These are phyloP conservation scores for Fusarium sp. DNA, from an alignment of 2,329 filamentous ascomycete species.

Conservation along the genomic window DNA sequence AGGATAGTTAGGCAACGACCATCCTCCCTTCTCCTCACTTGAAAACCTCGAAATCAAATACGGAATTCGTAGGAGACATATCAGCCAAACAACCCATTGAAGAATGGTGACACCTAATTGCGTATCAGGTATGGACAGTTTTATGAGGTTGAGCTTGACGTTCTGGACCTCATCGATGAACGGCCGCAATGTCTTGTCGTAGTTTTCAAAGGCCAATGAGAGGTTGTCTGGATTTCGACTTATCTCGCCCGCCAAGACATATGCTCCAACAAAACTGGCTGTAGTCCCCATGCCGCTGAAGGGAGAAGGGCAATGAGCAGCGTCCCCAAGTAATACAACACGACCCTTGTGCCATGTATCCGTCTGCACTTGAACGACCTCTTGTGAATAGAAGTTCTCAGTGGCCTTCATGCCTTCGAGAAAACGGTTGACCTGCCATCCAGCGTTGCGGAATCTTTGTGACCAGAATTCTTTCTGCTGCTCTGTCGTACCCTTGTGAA, in stretches of 20 bases:
- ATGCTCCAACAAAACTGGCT: slow-evolving; percentile 26
- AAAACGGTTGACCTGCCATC: slow-evolving; percentile 28
- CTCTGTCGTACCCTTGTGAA: slow-evolving; percentile 15
- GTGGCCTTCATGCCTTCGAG: slow-evolving; percentile 28
- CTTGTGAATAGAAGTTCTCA: slow-evolving; percentile 35
- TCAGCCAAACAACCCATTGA: slow-evolving; percentile 29
- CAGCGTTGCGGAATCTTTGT: slow-evolving; percentile 10
- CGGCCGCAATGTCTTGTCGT: slow-evolving; percentile 19
- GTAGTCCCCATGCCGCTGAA: slow-evolving; percentile 38
- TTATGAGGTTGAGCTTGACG: slow-evolving; percentile 16
- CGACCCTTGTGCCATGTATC: slow-evolving; percentile 22
- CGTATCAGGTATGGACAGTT: slow-evolving; percentile 12
- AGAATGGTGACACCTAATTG: slow-evolving; percentile 24
- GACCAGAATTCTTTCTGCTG: slow-evolving; percentile 37
- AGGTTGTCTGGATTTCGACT: slow-evolving; percentile 16
- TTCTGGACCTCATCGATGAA: slow-evolving; percentile 32
- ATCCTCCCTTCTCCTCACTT: slow-evolving; percentile 31
- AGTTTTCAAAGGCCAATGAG: slow-evolving; percentile 22
- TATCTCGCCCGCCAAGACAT: slow-evolving; percentile 33
- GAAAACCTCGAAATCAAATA: slow-evolving; percentile 26
- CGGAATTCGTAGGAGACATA: slow-evolving; percentile 24
- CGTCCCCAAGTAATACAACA: slow-evolving; percentile 21
- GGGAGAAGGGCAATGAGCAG: slow-evolving; percentile 28
- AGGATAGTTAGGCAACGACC: slow-evolving; percentile 28
- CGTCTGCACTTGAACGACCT: slow-evolving; percentile 26